phyloP scores from a whole-genome alignment of 202 grass and related monocot species.

The Setaria italica region DNA sequence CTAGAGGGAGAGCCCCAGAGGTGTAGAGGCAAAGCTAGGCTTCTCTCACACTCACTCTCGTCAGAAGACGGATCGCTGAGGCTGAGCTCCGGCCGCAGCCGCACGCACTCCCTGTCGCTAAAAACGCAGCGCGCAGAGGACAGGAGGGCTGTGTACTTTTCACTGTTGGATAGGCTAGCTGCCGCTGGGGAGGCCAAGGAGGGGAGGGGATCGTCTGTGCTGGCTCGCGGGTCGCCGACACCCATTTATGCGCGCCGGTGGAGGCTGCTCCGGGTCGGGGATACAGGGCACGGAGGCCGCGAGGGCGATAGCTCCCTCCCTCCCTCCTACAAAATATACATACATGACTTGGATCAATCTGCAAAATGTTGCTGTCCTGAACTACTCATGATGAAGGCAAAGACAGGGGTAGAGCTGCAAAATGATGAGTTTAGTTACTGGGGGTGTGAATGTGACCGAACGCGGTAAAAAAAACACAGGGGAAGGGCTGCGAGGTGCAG shows the following conservation, averaged over 20 bases:
- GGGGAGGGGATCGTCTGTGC: conserved; percentile 40
- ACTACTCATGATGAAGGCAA: too few species aligned
- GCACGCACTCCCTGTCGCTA: neutral
- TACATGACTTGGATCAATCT: too few species aligned
- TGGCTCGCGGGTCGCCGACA: conserved; percentile 44
- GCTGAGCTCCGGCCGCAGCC: too few species aligned
- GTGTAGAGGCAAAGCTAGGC: too few species aligned
- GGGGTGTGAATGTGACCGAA: neutral
- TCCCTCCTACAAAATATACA: too few species aligned
- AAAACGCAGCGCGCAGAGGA: neutral
- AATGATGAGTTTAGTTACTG: neutral
- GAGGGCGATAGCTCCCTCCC: neutral
- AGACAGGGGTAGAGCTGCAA: too few species aligned
- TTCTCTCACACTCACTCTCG: neutral
- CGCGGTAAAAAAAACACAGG: conserved; percentile 5
- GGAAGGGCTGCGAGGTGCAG: neutral
- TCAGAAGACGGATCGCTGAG: neutral
- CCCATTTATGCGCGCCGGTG: conserved; percentile 48
- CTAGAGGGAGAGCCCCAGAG: too few species aligned
- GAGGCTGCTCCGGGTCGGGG: conserved; percentile 25
- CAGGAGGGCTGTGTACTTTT: conserved; percentile 44
- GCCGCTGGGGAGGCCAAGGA: neutral
- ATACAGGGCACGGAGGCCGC: conserved; percentile 6
- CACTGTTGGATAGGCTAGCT: conserved; percentile 55
- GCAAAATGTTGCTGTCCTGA: too few species aligned